Evolutionary conservation across 1,139 yeast genomes (phyloP), one percentile per base, ranked within the genome.

Genomic region (Kluyveromyces sp.): DNA sequence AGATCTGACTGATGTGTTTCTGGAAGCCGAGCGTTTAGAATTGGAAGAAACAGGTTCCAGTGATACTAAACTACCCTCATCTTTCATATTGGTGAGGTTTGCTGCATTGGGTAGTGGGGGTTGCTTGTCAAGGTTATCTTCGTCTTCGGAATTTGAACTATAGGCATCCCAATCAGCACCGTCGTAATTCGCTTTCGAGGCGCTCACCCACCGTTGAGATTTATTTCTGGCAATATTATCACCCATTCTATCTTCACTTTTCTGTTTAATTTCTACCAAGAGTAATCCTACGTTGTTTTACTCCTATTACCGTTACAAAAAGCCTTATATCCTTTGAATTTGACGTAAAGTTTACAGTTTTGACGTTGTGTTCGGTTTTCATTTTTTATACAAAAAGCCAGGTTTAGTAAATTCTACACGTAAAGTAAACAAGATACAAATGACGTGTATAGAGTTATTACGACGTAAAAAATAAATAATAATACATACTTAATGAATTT

Each of bases 121-220:
- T 2, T 48, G 39, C 10, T 49, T 49, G 7, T 51, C 57, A 48
- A 33, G 41, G 7, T 34, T 15, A 15, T 15, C 21, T 36, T 49
- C 45, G n/a, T 32, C 40, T 4, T 47, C 40, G 10, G 50, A 45
- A 26, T 37, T 36, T 15, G 49, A 42, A 27, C 46, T 36, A 21
- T 41, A 46, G 42, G 61, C 57, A 42, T 59, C 58, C 83, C 84
- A 79, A 34, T 75, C 83, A 34, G 77, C 79, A 5, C 83, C 83
- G 55, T 78, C 79, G 21, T 74, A 67, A 33, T 63, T 65, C 3
- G 81, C 82, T 28, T 73, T 75, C 1, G 78, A 67, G 2, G 80
- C 81, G 51, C 76, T 75, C 2, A 70, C 79, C 84, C 84, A 79
- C 45, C 85, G 67, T n/a, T 79, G 72, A n/a, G 83, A 78, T 53